Percentiles rank a stretch among this genome's conserved stretches.
Conservation (phyloP, 768 basidiomycete species). For the Boletus barrowsii region DNA sequence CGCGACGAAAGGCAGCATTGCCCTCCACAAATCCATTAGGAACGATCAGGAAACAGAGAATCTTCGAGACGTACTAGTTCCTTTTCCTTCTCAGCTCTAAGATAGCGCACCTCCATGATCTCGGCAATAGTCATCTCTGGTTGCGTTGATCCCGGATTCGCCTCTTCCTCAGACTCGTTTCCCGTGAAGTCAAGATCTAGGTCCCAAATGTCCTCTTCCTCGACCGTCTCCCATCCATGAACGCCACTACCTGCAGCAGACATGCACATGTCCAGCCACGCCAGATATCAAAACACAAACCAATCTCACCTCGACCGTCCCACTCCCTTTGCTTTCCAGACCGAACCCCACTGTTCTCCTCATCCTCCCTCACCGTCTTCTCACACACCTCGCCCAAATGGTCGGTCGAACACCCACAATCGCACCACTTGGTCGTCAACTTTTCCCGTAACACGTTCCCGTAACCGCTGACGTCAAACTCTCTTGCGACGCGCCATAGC, state of each 20-base stretch:
- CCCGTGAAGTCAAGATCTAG: conserved; percentile 64
- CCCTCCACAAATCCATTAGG: conserved; percentile 43
- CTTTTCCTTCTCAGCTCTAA: conserved; percentile 69
- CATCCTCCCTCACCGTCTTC: conserved; percentile 66
- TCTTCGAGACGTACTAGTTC: conserved; percentile 47
- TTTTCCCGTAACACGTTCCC: conserved; percentile 69
- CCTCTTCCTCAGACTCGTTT: conserved; percentile 48
- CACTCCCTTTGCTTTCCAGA: conserved; percentile 71
- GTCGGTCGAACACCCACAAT: conserved; percentile 78
- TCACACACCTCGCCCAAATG: conserved; percentile 77
- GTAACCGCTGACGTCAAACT: conserved; percentile 73
- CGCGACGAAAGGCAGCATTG: conserved; percentile 64
- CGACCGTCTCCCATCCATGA: conserved; percentile 69
- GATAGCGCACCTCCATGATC: conserved; percentile 71
- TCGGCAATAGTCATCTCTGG: conserved; percentile 63
- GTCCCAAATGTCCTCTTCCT: conserved; percentile 78
- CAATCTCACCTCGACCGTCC: conserved; percentile 59
- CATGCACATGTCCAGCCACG: not conserved
- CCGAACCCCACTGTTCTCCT: conserved; percentile 55
- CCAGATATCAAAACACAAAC: not conserved
- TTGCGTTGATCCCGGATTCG: conserved; percentile 34
- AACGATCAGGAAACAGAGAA: not conserved
- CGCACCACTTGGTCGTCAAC: conserved; percentile 73
- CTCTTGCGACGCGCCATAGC: conserved; percentile 66
- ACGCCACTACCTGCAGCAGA: conserved; percentile 48